These are phyloP conservation scores for Byssothecium circinans DNA, from an alignment of 2,329 filamentous ascomycete species.

Conservation along the genomic window DNA sequence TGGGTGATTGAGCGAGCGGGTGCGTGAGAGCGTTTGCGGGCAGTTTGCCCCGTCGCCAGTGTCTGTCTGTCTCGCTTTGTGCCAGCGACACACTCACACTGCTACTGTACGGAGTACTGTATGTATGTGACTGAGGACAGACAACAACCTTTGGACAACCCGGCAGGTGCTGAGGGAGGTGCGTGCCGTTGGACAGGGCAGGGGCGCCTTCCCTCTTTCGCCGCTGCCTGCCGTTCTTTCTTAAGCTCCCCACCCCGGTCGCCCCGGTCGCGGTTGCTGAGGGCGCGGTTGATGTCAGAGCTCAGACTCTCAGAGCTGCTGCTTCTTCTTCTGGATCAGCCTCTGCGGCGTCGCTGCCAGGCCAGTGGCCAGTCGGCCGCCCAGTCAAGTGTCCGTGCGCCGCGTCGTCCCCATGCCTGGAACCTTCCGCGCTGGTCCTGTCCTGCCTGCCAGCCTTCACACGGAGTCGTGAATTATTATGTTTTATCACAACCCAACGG, in stretches of 20 bases:
- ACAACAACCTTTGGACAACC: too few species aligned
- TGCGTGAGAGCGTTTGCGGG: background rate
- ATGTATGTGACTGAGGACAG: too few species aligned
- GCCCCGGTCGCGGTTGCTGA: conserved; percentile 23
- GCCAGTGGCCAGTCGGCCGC: background rate
- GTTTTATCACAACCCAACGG: conserved; percentile 45
- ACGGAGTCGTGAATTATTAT: conserved; percentile 43
- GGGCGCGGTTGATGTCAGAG: conserved; percentile 41
- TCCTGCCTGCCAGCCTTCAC: conserved; percentile 19
- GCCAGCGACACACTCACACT: background rate
- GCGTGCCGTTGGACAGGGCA: conserved; percentile 1
- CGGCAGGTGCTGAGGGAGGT: too few species aligned
- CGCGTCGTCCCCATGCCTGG: conserved; percentile 31
- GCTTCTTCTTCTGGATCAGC: conserved; percentile 44
- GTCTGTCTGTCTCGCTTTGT: background rate
- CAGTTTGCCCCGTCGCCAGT: background rate
- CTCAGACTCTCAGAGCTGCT: conserved; percentile 21
- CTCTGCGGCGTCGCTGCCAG: conserved; percentile 31
- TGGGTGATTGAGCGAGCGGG: too few species aligned
- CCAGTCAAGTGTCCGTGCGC: background rate
- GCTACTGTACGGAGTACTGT: too few species aligned
- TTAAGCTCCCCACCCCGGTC: too few species aligned
- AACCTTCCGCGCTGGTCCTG: conserved; percentile 36
- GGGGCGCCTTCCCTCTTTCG: conserved; percentile 12
- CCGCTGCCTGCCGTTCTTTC: conserved; percentile 4